A percentile compares a stretch with the other conserved stretches of the same genome.
Conservation (phyloP, 495 filamentous ascomycete species). For the Opeltia flavorubescens region DNA sequence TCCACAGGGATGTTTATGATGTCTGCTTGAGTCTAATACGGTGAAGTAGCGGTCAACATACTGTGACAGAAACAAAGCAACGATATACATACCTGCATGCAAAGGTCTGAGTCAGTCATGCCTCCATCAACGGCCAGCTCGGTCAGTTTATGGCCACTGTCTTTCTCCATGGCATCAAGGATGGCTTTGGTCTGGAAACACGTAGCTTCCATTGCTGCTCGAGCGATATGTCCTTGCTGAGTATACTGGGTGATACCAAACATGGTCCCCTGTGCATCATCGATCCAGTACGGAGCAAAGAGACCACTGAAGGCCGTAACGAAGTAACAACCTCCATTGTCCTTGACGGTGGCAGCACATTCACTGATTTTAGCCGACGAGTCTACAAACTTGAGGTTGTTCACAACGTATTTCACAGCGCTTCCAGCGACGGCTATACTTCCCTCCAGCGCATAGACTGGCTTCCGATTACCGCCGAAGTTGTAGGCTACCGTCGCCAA, state of each 20-base stretch:
- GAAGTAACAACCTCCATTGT: slow-evolving; percentile 85
- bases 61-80: slow-evolving; percentile 1
- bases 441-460: slow-evolving; percentile 84
- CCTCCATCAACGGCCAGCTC: slow-evolving; percentile 83
- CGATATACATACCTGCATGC: slow-evolving; percentile 60
- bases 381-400: slow-evolving; percentile 76
- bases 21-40: slow-evolving; percentile 64
- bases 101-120: slow-evolving; percentile 85
- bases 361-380: slow-evolving; percentile 69
- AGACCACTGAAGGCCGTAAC: slow-evolving; percentile 93
- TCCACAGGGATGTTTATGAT: slow-evolving; percentile 80
- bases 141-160: slow-evolving; percentile 63
- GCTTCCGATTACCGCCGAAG: slow-evolving; percentile 53
- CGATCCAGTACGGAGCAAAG: slow-evolving; percentile 98
- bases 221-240: slow-evolving; percentile 76
- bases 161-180: slow-evolving; percentile 86
- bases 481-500: slow-evolving; percentile 79
- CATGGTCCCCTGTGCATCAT: slow-evolving; percentile 80
- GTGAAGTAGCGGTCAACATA: slow-evolving; percentile 2
- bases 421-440: slow-evolving; percentile 85
- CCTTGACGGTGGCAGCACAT: slow-evolving; percentile 65
- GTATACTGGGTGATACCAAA: slow-evolving; percentile 91
- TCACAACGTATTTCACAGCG: slow-evolving; percentile 79
- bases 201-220: slow-evolving; percentile 86
- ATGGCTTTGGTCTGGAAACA: slow-evolving; percentile 95